A percentile compares a stretch with the other conserved stretches of the same genome.
Conservation (phyloP, 768 basidiomycete genomes). For the Chalciporus sphaerocephalus region DNA sequence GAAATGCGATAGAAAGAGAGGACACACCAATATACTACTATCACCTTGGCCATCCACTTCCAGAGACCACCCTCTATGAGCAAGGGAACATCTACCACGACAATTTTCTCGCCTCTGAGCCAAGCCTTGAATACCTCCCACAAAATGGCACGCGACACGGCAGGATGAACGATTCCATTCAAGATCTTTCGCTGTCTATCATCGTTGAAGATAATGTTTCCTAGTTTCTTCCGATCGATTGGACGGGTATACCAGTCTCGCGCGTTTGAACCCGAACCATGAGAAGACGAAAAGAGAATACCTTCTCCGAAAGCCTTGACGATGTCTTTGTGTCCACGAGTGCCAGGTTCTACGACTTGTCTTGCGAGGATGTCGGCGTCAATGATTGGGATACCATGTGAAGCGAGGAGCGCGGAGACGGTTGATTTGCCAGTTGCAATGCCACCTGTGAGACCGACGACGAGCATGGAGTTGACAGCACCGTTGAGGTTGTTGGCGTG, state of each 20-base stretch:
- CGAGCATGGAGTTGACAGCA: no score
- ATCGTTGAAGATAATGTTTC: constrained; percentile 80
- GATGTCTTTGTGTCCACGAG: constrained; percentile 65
- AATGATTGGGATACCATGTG: constrained; percentile 72
- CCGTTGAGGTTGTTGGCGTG: no score
- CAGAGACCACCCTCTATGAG: constrained; percentile 86
- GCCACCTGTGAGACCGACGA: constrained; percentile 92
- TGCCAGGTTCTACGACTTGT: constrained; percentile 79
- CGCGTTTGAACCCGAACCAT: neutral
- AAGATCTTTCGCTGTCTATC: constrained; percentile 63
- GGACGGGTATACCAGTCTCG: constrained; percentile 46
- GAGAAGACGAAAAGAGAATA: constrained; percentile 45
- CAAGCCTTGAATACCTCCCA: constrained; percentile 65
- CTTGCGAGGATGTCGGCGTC: constrained; percentile 92
- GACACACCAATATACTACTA: constrained; percentile 88
- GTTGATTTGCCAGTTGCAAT: constrained; percentile 97
- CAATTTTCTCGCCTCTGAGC: constrained; percentile 72
- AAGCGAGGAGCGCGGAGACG: constrained; percentile 69
- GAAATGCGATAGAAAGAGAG: neutral
- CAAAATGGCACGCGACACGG: constrained; percentile 76
- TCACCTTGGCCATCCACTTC: constrained; percentile 75
- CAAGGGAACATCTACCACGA: constrained; percentile 87
- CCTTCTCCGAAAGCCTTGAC: constrained; percentile 64
- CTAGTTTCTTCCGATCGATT: constrained; percentile 80
- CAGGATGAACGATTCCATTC: constrained; percentile 88